Percentiles rank a stretch among this genome's conserved stretches.
These are phyloP conservation scores for Anisogramma anomala DNA, from an alignment of 2,329 filamentous ascomycete species.

Conservation along the genomic window DNA sequence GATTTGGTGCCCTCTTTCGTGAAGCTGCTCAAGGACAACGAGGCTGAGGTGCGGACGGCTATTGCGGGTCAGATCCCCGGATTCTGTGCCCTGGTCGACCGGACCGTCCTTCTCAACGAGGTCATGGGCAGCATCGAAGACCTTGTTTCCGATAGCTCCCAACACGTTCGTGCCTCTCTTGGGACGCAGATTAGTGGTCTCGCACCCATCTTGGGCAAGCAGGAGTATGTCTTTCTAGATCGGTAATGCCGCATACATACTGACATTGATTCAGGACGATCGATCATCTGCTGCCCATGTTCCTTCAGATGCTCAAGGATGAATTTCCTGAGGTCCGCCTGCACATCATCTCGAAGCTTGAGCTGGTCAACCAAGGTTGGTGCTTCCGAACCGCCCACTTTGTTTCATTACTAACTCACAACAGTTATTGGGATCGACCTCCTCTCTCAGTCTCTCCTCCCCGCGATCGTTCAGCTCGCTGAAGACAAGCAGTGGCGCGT, in stretches of 20 bases:
- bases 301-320: conserved; percentile 98
- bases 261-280: conserved; percentile 57
- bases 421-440: conserved; percentile 90
- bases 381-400: conserved; percentile 2
- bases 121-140: conserved; percentile 96
- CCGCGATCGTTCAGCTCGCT: conserved; percentile 91
- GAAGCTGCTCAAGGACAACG: conserved; percentile 93
- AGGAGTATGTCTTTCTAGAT: conserved; percentile 55
- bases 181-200: conserved; percentile 95
- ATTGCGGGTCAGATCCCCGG: conserved; percentile 96
- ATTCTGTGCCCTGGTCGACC: conserved; percentile 84
- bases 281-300: conserved; percentile 94
- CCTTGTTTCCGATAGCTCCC: conserved; percentile 87
- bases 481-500: conserved; percentile 99
- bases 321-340: conserved; percentile 96
- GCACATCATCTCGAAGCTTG: conserved; percentile 99
- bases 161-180: conserved; percentile 90
- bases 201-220: conserved; percentile 92
- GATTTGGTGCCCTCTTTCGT: conserved; percentile 95
- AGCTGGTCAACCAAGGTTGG: conserved; percentile 88
- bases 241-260: conserved; percentile 2
- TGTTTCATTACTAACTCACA: not conserved
- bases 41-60: conserved; percentile 92
- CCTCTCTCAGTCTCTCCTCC: conserved; percentile 89
- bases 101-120: conserved; percentile 78